Percentiles rank a stretch among this genome's conserved stretches.
phyloP scores from a whole-genome alignment of 1,139 yeast species.

The Protomyces inouyei region DNA sequence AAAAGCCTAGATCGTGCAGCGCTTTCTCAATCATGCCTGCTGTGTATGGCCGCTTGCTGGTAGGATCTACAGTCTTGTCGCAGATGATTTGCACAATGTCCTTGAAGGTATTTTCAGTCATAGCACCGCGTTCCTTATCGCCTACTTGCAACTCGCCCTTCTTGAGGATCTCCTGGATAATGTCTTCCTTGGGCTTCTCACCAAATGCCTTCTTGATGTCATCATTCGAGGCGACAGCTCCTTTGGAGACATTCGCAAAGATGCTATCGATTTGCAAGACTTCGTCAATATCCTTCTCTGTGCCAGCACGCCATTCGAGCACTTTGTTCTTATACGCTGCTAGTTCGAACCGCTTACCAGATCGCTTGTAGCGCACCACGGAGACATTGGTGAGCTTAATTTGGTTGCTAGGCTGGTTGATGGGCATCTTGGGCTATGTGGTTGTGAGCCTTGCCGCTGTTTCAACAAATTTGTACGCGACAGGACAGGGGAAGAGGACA shows the following conservation, averaged over 20 bases:
- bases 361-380: constrained; percentile 81
- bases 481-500: too few species aligned
- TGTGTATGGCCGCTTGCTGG: constrained; percentile 83
- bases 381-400: constrained; percentile 91
- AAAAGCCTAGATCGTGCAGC: constrained; percentile 71
- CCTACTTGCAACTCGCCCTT: constrained; percentile 93
- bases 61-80: constrained; percentile 87
- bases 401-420: constrained; percentile 83
- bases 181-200: constrained; percentile 65
- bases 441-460: not conserved
- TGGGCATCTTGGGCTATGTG: constrained; percentile 35
- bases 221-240: constrained; percentile 85
- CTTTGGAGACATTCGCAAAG: constrained; percentile 87
- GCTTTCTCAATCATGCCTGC: constrained; percentile 92
- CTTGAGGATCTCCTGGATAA: constrained; percentile 62
- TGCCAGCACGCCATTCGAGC: constrained; percentile 70
- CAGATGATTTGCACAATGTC: constrained; percentile 80
- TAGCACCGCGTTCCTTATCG: constrained; percentile 83
- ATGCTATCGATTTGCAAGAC: constrained; percentile 95
- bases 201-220: constrained; percentile 73
- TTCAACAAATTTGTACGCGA: too few species aligned
- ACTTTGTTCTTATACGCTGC: constrained; percentile 97
- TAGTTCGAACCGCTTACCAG: constrained; percentile 65
- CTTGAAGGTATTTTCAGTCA: constrained; percentile 67
- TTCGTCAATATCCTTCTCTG: constrained; percentile 89